Conservation (phyloP, 2,329 filamentous ascomycete genomes). For the Nemania sp. region DNA sequence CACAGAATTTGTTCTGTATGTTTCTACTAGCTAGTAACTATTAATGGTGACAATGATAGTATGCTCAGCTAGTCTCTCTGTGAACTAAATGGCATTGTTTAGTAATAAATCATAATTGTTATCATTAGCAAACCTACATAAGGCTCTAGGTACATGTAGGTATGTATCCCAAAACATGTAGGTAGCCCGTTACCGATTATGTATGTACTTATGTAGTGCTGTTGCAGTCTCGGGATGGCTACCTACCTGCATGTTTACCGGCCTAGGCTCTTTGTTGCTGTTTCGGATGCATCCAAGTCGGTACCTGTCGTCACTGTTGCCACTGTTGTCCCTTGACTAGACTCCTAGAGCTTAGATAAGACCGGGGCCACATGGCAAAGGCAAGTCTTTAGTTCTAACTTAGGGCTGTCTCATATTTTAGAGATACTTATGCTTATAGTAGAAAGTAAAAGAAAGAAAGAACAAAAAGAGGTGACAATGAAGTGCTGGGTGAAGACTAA, state of each 20-base stretch:
- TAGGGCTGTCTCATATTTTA: neutral
- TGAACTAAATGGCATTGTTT: neutral
- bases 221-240: conserved; percentile 6
- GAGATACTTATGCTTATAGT: neutral
- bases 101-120: conserved; percentile 19
- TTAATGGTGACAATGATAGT: neutral
- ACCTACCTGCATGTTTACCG: conserved; percentile 8
- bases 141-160: too few species aligned
- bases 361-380: conserved; percentile 10
- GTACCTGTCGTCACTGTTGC: too few species aligned
- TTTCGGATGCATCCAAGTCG: conserved; percentile 23
- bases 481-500: neutral
- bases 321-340: too few species aligned
- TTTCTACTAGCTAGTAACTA: too few species aligned
- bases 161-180: neutral
- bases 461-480: neutral
- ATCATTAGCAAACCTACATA: conserved; percentile 5
- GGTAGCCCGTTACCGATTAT: neutral
- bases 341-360: neutral
- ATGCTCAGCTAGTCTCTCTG: neutral
- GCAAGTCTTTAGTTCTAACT: neutral
- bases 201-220: neutral
- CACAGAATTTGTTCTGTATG: too few species aligned
- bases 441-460: neutral
- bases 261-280: conserved; percentile 25